Evolutionary conservation across 2,329 filamentous ascomycete genomes (phyloP), one percentile per base, ranked within the genome.

Genomic region (Exophiala sp.): DNA sequence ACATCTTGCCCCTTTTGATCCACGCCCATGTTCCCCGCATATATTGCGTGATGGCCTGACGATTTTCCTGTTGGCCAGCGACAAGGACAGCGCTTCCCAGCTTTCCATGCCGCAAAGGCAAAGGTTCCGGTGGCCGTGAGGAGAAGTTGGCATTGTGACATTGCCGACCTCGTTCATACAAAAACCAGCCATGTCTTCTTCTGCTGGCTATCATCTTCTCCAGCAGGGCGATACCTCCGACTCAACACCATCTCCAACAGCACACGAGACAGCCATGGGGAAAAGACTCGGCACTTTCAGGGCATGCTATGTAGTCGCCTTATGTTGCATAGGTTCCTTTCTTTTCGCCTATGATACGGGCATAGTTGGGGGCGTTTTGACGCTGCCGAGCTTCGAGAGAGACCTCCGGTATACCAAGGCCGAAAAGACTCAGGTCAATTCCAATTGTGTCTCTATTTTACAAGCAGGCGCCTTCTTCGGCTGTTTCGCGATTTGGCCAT

Each of bases 381-480:
- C 74, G 1, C 64, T 78, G 10, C 50, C 63, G 24, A 72, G 72
- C 3, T 78, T 76, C 61, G 64, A 72, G 39, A 57, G 66, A 42
- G 73, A 75, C 54, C 77, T 75, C 55, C 57, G 67, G 9, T 77
- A 75, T 56, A 67, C 67, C n/a, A 64, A 66, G 9, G 62, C 63
- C 3, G 62, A 74, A 41, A 66, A 70, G 48, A 75, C 73, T 1
- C 68, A 66, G 3, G 66, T 74, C 57, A 76, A 73, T 54, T 75
- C 75, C 3, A 74, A 78, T 45, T 72, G 75, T 34, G 75, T 78
- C 16, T 73, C 75, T 2, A 73, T 80, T 14, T 76, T 80, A 49
- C 77, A 80, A 56, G 73, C 77, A 7, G 78, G 78, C 20, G 77
- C 77, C 33, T 77, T 82, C 54, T 72, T 77, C 24, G 78, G 77